phyloP scores from a whole-genome alignment of 176 grass and related monocot species.

The Phoenix roebelenii region DNA sequence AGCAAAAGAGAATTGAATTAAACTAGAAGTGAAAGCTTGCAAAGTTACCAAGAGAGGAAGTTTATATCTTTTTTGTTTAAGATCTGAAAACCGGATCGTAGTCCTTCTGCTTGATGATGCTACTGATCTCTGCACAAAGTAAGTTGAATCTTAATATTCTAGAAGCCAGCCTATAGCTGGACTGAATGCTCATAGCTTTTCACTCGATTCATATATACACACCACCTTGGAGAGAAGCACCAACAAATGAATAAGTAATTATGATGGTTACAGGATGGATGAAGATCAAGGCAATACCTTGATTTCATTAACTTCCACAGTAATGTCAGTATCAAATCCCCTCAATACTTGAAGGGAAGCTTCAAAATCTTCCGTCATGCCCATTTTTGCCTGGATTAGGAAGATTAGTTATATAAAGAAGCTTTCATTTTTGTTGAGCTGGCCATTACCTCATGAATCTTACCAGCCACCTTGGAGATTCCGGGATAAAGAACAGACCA shows the following conservation, averaged over 20 bases:
- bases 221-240: too few species aligned
- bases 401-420: neutral
- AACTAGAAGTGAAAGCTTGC: too few species aligned
- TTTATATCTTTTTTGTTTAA: conserved; percentile 82
- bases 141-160: neutral
- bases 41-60: conserved; percentile 53
- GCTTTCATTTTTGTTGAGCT: neutral
- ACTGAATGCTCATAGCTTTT: too few species aligned
- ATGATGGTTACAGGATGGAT: too few species aligned
- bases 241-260: too few species aligned
- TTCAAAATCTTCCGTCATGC: conserved; percentile 76
- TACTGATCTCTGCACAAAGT: conserved; percentile 62
- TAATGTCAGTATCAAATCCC: conserved; percentile 93
- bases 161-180: too few species aligned
- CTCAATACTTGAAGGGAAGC: conserved; percentile 85
- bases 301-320: conserved; percentile 81
- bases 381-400: conserved; percentile 83
- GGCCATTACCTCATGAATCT: conserved; percentile 11
- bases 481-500: conserved; percentile 88
- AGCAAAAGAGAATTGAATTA: neutral
- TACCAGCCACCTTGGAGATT: conserved; percentile 99
- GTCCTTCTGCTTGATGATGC: conserved; percentile 62
- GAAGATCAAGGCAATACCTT: conserved; percentile 32
- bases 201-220: too few species aligned
- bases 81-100: conserved; percentile 68